Conservation (phyloP, 148 eudicot species). For the Amaranthus cruentus region DNA sequence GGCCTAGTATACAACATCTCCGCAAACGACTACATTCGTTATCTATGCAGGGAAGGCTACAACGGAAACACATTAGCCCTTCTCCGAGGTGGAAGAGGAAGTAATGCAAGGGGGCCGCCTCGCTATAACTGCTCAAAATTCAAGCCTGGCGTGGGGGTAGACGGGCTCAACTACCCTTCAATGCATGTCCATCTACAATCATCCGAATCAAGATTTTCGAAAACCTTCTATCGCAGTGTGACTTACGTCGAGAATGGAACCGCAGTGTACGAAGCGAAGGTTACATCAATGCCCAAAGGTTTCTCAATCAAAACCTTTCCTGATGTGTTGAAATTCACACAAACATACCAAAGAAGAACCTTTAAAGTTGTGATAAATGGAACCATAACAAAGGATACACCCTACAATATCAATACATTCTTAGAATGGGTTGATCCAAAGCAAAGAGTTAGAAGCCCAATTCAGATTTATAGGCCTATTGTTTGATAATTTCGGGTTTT, state of each 20-base stretch:
- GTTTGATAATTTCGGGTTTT: neutral
- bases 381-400: slow-evolving; percentile 16
- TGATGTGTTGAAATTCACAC: slow-evolving; percentile 32
- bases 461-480: slow-evolving; percentile 40
- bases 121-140: slow-evolving; percentile 46
- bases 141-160: slow-evolving; percentile 35
- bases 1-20: slow-evolving; percentile 65
- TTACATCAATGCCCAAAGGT: slow-evolving; percentile 27
- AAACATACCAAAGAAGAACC: slow-evolving; percentile 30
- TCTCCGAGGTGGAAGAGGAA: slow-evolving; percentile 23
- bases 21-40: slow-evolving; percentile 43
- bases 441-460: slow-evolving; percentile 59
- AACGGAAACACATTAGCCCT: slow-evolving; percentile 34
- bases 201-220: slow-evolving; percentile 18
- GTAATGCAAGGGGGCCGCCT: slow-evolving; percentile 10
- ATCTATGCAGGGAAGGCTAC: slow-evolving; percentile 67
- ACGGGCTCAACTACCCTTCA: slow-evolving; percentile 85
- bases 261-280: slow-evolving; percentile 38
- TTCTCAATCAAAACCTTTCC: slow-evolving; percentile 46
- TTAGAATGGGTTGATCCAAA: slow-evolving; percentile 46
- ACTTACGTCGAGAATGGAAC: slow-evolving; percentile 51
- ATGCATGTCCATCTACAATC: slow-evolving; percentile 42
- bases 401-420: slow-evolving; percentile 26
- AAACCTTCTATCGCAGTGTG: slow-evolving; percentile 46
- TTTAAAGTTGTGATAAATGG: slow-evolving; percentile 53